A percentile compares a stretch with the other conserved stretches of the same genome.
These are phyloP conservation scores for Cyanidiococcus yangmingshanensis DNA, from an alignment of 23 red algal genomes.

Conservation along the genomic window DNA sequence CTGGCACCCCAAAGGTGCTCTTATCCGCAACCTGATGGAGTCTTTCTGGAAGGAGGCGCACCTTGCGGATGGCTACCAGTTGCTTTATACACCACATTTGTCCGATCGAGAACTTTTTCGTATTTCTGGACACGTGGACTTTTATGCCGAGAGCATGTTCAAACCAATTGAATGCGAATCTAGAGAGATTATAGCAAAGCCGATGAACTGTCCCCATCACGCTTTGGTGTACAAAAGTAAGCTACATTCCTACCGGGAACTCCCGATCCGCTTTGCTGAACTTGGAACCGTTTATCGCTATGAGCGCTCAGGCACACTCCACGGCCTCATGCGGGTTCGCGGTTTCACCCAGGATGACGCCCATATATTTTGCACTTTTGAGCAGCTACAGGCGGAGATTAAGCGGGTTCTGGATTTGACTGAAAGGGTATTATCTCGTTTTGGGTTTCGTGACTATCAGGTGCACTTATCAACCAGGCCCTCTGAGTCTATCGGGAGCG, in stretches of 20 bases:
- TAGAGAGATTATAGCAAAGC: conserved; percentile 72
- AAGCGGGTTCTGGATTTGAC: conserved; percentile 72
- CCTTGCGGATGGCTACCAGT: conserved; percentile 61
- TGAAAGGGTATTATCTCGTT: conserved; percentile 71
- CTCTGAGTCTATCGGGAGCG: conserved; percentile 75
- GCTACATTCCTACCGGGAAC: conserved; percentile 78
- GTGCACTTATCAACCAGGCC: conserved; percentile 94
- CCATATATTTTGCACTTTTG: conserved; percentile 89
- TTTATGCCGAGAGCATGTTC: conserved; percentile 98
- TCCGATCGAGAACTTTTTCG: conserved; percentile 84
- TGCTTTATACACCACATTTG: conserved; percentile 88
- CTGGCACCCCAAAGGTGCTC: conserved; percentile 93
- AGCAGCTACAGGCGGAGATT: conserved; percentile 74
- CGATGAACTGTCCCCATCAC: conserved; percentile 99
- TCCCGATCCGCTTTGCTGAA: conserved; percentile 93
- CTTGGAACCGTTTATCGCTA: conserved; percentile 98
- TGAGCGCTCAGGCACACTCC: conserved; percentile 92
- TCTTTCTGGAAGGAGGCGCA: conserved; percentile 87
- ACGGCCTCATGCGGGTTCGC: conserved; percentile 94
- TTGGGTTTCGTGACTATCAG: conserved; percentile 91
- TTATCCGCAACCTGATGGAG: conserved; percentile 73
- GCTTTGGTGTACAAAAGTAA: conserved; percentile 86
- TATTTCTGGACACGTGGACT: conserved; percentile 89
- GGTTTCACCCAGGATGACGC: conserved; percentile 99
- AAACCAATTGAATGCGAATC: conserved; percentile 83